phyloP scores from a whole-genome alignment of 192 early-diverging fungal genomes.

The Diversispora eburnea region DNA sequence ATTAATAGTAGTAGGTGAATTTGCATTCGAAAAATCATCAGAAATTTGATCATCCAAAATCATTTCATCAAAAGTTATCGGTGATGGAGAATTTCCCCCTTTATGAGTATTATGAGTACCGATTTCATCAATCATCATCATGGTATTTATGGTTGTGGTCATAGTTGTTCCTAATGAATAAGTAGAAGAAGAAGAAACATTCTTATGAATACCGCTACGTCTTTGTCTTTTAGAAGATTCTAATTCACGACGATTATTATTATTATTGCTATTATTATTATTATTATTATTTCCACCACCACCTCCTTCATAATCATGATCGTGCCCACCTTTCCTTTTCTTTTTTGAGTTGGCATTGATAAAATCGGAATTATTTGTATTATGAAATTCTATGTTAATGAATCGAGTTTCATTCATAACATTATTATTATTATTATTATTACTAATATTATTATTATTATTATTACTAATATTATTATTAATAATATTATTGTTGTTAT shows the following conservation, averaged over 20 bases:
- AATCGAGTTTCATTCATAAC: neutral
- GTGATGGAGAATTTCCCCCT: neutral
- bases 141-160: neutral
- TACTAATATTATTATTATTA: neutral
- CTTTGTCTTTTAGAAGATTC: slow-evolving; percentile 11
- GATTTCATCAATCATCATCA: neutral
- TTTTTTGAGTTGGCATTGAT: neutral
- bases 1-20: neutral
- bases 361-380: slow-evolving; percentile 8
- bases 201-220: neutral
- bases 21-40: slow-evolving; percentile 8
- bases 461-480: neutral
- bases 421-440: neutral
- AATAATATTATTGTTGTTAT: too few relatives aligned
- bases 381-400: neutral
- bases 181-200: neutral
- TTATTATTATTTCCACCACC: too few relatives aligned
- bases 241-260: neutral
- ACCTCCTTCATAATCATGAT: neutral
- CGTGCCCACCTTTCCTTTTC: slow-evolving; percentile 19
- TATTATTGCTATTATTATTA: neutral
- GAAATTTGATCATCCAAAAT: slow-evolving; percentile 12
- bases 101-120: neutral
- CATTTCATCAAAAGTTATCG: slow-evolving; percentile 19
- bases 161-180: neutral